These are phyloP conservation scores for Microcyclospora tardicrescens DNA, from an alignment of 2,329 filamentous ascomycete genomes.

Conservation along the genomic window DNA sequence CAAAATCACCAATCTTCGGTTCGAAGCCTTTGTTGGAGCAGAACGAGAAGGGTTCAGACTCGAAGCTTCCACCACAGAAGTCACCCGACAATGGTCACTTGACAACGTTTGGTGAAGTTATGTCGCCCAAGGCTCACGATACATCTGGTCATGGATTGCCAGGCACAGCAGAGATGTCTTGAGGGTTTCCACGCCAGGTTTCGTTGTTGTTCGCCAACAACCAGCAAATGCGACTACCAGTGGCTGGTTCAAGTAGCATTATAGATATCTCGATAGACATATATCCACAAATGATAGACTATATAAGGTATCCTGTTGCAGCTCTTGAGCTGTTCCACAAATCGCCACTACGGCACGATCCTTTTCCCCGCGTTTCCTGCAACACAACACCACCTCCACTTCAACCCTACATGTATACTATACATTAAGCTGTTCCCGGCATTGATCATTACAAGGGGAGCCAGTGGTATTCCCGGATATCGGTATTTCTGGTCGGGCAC, in stretches of 20 bases:
- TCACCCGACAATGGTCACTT: constrained; percentile 14
- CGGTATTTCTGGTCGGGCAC: too few species aligned
- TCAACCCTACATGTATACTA: too few species aligned
- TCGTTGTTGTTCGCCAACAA: background rate
- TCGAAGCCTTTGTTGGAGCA: constrained; percentile 6
- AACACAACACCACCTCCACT: too few species aligned
- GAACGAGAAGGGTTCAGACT: constrained; percentile 7
- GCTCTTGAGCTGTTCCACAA: too few species aligned
- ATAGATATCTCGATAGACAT: background rate
- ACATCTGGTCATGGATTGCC: background rate
- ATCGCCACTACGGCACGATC: too few species aligned
- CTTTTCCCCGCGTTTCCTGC: too few species aligned
- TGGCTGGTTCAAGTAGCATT: background rate
- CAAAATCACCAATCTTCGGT: constrained; percentile 14
- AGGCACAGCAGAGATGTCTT: background rate
- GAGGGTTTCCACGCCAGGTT: background rate
- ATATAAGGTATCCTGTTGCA: too few species aligned
- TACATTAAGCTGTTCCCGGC: too few species aligned
- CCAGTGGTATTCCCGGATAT: too few species aligned
- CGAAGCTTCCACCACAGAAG: constrained; percentile 12
- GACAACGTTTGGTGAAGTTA: constrained; percentile 7
- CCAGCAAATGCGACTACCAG: too few species aligned
- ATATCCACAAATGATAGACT: background rate
- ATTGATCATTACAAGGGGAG: too few species aligned
- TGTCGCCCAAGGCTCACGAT: background rate